Evolutionary conservation across 768 basidiomycete species (phyloP), one percentile per base, ranked within the genome.

Genomic region (Mycena metata): DNA sequence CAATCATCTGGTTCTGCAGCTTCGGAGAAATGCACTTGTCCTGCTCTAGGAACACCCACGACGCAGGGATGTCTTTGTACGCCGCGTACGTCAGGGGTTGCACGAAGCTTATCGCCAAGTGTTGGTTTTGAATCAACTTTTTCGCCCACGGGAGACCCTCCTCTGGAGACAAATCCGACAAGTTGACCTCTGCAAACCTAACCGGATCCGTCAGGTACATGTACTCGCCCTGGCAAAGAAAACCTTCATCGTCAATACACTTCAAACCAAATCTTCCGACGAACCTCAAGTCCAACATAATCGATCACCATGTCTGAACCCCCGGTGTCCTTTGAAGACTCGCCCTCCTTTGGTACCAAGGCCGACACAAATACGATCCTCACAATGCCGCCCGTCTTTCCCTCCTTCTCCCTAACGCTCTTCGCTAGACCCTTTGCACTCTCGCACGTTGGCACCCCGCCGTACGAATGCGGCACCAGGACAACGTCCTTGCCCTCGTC

Each of bases 401-500:
- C 58, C 19, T 33, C 58, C 24, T 47, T 46, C 58, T 33, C 45
- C 30, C 58, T 43, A 26, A 47, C 58, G 24, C 30, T 59, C n/a
- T 47, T 33, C 39, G 11, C 39, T 9, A 39, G 11, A 3, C 10
- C 39, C 39, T 15, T 15, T 15, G 11, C 39, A 9, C 39, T 15
- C 39, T 39, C 39, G 39, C 39, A 39, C 39, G 39, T 15, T 39
- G 39, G 11, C 15, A 11, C 15, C 39, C 11, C 39, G 39, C 39
- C n/a, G 58, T 30, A 39, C 39, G 39, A 39, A 39, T 39, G 39
- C 15, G 39, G 39, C 39, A 39, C 39, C 39, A 39, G 39, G 11
- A 39, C 39, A 15, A 39, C 39, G 15, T 39, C 39, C 39, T 11
- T 39, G 9, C 39, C 39, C 39, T 39, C 39, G 15, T 39, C 11